Percentiles rank a stretch among this genome's conserved stretches.
Conservation (phyloP, 225 moss, liverwort and hornwort species). For the Sphagnum tenellum region DNA sequence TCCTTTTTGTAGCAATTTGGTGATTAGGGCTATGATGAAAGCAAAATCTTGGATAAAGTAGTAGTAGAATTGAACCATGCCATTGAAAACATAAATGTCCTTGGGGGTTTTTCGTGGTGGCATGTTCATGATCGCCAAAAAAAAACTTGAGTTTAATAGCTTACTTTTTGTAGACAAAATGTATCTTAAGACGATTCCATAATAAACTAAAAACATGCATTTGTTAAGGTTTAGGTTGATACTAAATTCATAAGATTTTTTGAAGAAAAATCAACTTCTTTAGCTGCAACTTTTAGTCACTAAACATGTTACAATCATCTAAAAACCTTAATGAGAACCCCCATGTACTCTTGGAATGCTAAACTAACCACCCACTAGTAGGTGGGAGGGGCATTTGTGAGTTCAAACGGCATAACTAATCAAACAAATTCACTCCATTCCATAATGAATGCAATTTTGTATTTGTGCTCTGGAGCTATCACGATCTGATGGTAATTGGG, state of each 20-base stretch:
- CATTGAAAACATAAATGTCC: neutral
- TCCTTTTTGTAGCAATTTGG: neutral
- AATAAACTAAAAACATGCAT: neutral
- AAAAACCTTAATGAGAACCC: neutral
- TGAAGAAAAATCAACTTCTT: neutral
- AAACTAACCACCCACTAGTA: too few species aligned
- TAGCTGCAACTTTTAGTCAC: neutral
- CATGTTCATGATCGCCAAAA: neutral
- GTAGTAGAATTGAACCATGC: neutral
- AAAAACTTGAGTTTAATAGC: too few species aligned
- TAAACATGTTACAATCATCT: neutral
- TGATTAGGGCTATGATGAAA: neutral
- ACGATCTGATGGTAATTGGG: neutral
- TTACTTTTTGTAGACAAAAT: too few species aligned
- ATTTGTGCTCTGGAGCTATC: neutral
- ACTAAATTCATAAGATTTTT: neutral
- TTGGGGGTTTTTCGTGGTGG: neutral
- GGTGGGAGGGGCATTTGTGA: too few species aligned
- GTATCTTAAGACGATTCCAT: neutral
- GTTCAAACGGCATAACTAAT: too few species aligned
- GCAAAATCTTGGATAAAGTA: neutral
- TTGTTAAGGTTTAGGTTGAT: neutral
- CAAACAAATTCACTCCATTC: too few species aligned
- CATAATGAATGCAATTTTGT: too few species aligned
- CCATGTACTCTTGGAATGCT: too few species aligned